A percentile compares a stretch with the other conserved stretches of the same genome.
These are phyloP conservation scores for Crassisporium funariophilum DNA, from an alignment of 768 basidiomycete genomes.

Conservation along the genomic window DNA sequence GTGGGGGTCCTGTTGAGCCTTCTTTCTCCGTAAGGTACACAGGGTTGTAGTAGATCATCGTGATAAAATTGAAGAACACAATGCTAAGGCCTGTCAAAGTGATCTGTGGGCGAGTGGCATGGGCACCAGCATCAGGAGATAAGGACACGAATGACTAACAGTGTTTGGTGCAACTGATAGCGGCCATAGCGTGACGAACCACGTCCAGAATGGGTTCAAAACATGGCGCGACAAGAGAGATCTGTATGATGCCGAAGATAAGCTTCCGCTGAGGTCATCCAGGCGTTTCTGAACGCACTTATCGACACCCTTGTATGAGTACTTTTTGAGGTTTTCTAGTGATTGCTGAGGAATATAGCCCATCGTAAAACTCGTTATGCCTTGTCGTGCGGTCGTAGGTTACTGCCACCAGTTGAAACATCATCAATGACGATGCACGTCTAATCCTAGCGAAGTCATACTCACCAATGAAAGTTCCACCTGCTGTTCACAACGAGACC, in stretches of 20 bases:
- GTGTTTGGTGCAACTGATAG: slow-evolving; percentile 85
- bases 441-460: too few species aligned
- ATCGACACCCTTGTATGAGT: slow-evolving; percentile 81
- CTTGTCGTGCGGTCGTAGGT: too few species aligned
- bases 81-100: slow-evolving; percentile 83
- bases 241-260: slow-evolving; percentile 37
- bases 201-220: slow-evolving; percentile 86
- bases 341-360: slow-evolving; percentile 65
- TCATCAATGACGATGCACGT: too few species aligned
- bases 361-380: slow-evolving; percentile 49
- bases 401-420: neutral
- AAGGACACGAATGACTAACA: slow-evolving; percentile 45
- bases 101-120: slow-evolving; percentile 55
- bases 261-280: slow-evolving; percentile 1
- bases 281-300: slow-evolving; percentile 49
- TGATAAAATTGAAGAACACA: slow-evolving; percentile 82
- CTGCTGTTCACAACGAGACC: too few species aligned
- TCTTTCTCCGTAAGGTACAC: slow-evolving; percentile 69
- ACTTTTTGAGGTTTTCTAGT: slow-evolving; percentile 75
- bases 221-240: slow-evolving; percentile 77
- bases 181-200: slow-evolving; percentile 90
- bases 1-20: slow-evolving; percentile 62
- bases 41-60: slow-evolving; percentile 84
- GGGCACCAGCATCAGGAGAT: neutral
- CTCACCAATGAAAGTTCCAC: too few species aligned